Evolutionary conservation across 805 yeast species (phyloP).

Genomic region (Sugiyamaella mastotermitis): DNA sequence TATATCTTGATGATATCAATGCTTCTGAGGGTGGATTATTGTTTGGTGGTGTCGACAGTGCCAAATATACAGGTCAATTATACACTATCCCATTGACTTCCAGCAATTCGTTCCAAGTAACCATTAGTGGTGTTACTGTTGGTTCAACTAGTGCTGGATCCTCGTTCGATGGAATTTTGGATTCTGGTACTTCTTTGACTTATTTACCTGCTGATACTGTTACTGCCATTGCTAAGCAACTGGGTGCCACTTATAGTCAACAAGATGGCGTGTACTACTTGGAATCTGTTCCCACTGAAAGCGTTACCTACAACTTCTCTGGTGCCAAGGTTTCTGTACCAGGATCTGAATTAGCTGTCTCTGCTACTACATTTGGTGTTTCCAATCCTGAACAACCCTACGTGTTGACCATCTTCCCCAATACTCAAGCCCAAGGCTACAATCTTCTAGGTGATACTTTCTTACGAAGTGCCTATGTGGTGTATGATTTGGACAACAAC

Average conservation of each 20-base stretch:
- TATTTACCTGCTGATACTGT: slow-evolving; percentile 23
- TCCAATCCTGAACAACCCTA: slow-evolving; percentile 6
- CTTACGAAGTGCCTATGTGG: slow-evolving; percentile 55
- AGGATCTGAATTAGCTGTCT: slow-evolving; percentile 17
- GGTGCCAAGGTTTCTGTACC: slow-evolving; percentile 21
- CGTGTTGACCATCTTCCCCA: slow-evolving; percentile 15
- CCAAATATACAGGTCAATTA: slow-evolving; percentile 38
- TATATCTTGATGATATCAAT: slow-evolving; percentile 36
- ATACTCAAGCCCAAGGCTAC: slow-evolving; percentile 15
- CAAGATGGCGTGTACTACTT: slow-evolving; percentile 20
- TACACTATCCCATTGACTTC: slow-evolving; percentile 20
- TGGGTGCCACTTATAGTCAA: slow-evolving; percentile 37
- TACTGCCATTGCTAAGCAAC: slow-evolving; percentile 26
- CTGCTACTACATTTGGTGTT: slow-evolving; percentile 15
- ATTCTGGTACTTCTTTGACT: slow-evolving; percentile 24
- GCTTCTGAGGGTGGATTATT: slow-evolving; percentile 35
- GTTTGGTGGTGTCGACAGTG: slow-evolving; percentile 50
- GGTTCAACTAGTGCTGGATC: not conserved
- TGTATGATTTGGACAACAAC: slow-evolving; percentile 53
- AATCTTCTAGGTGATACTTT: slow-evolving; percentile 43
- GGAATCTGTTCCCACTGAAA: slow-evolving; percentile 19
- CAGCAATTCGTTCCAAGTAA: slow-evolving; percentile 13
- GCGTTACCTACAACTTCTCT: slow-evolving; percentile 40
- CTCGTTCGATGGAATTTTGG: slow-evolving; percentile 14
- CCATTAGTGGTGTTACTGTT: not conserved